Base-by-base conservation (phyloP, 164 flowering plant genomes). In the Stephania japonica region DNA sequence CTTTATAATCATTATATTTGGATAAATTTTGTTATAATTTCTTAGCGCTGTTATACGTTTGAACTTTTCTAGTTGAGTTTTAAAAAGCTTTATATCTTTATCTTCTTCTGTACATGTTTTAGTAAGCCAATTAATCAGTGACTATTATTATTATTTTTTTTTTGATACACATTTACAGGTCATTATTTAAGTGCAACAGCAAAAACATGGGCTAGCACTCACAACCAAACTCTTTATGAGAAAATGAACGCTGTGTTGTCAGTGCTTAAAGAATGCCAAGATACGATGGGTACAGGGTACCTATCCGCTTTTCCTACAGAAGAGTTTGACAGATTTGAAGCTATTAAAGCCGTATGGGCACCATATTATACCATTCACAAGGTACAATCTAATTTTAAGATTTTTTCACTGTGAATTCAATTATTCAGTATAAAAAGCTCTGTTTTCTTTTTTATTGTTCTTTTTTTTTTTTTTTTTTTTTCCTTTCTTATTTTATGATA, bases 311-410 rank as follows among this genome's bases (percentile, higher is more conserved):
- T 95, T 65, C 93, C 98, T 5, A 70, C 92, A 53, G 98, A 93
- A 76, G 27, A 44, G 0, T 95, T 95, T 73, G 99, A 95, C 50
- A 87, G 90, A 8, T 79, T 93, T 78, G 99, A 95, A 84, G 92
- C 98, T 72, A 47, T 91, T 27, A 43, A 85, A 75, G 85, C 88
- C 23, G 94, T 93, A 0, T 91, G 97, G 99, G 99, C 99, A 73
- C 98, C 99, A n/a, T 93, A 93, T 68, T 95, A 93, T 80, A 93
- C 99, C 27, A 91, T 95, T 78, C 99, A 95, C 89, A 95, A 95
- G 97, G 98, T 93, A 80, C 9, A 65, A 10, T 44, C 6, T 42
- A 32, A 7, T 42, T 21, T 44, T 14, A 47, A 12, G 66, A 26
- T 1, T 70, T 19, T 18, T 68, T 27, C 50, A 62, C 44, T 47